These are phyloP conservation scores for Xanthoconium stramineum DNA, from an alignment of 768 basidiomycete species.

Conservation along the genomic window DNA sequence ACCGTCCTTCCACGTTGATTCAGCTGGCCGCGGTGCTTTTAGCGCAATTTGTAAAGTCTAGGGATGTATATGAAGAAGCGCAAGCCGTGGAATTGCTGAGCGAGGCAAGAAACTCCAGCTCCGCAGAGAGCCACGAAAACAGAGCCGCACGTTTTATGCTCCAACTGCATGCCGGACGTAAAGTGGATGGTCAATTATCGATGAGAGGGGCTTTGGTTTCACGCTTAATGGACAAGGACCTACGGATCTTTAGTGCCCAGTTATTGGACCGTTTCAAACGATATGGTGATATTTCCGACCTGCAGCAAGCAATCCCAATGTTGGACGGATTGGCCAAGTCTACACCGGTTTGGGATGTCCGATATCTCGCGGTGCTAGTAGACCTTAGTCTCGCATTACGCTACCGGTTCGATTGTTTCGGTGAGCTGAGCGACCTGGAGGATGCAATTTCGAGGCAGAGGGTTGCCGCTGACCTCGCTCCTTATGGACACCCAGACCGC, in stretches of 20 bases:
- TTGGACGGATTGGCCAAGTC: not conserved
- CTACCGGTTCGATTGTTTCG: not conserved
- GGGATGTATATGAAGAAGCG: not conserved
- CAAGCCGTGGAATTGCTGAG: not conserved
- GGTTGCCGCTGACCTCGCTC: not conserved
- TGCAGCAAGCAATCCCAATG: not conserved
- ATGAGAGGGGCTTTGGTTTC: not conserved
- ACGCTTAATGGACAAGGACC: not conserved
- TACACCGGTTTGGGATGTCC: not conserved
- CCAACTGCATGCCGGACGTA: not conserved
- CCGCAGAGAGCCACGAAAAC: not conserved
- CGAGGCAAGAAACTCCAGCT: not conserved
- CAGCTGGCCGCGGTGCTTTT: not conserved
- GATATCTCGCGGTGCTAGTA: not conserved
- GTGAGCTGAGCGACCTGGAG: not conserved
- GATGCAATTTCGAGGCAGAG: not conserved
- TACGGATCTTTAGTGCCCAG: not conserved
- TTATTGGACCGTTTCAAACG: not conserved
- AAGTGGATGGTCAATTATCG: not conserved
- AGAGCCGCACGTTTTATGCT: not conserved
- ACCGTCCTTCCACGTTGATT: not conserved
- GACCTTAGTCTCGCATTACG: not conserved
- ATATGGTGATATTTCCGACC: not conserved
- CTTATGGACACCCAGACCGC: not conserved
- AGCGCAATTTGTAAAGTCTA: not conserved